Evolutionary conservation across 1,284 basidiomycete genomes (phyloP).

Genomic region (Puccinia hordei): DNA sequence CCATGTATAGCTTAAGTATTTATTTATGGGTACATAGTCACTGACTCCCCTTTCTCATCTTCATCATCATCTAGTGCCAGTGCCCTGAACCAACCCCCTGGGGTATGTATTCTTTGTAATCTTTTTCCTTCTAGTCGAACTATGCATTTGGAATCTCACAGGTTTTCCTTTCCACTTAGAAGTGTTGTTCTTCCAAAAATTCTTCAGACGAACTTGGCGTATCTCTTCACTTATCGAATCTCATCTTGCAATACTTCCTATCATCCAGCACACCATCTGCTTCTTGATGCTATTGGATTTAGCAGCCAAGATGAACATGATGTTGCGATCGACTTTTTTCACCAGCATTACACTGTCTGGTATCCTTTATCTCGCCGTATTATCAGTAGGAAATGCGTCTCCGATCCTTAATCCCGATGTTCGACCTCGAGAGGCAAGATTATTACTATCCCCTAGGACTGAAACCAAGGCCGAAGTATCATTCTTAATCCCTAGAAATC

Average conservation of each 20-base stretch:
- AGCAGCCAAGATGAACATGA: background rate
- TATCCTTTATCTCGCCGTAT: constrained; percentile 2
- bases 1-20: background rate
- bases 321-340: background rate
- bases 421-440: constrained; percentile 3
- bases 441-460: background rate
- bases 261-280: too few relatives aligned
- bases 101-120: constrained; percentile 3
- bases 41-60: background rate
- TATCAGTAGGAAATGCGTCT: constrained; percentile 7
- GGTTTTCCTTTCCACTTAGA: background rate
- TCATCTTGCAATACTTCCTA: background rate
- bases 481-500: constrained; percentile 6
- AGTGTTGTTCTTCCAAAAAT: background rate
- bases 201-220: background rate
- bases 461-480: constrained; percentile 4
- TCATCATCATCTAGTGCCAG: background rate
- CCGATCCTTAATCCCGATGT: constrained; percentile 2
- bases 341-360: background rate
- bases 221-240: background rate
- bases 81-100: constrained; percentile 10
- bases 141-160: background rate
- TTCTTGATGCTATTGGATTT: background rate
- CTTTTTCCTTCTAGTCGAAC: background rate
- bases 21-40: background rate